Evolutionary conservation across 441 rosid genomes (phyloP).

Genomic region (Corymbia citriodora): DNA sequence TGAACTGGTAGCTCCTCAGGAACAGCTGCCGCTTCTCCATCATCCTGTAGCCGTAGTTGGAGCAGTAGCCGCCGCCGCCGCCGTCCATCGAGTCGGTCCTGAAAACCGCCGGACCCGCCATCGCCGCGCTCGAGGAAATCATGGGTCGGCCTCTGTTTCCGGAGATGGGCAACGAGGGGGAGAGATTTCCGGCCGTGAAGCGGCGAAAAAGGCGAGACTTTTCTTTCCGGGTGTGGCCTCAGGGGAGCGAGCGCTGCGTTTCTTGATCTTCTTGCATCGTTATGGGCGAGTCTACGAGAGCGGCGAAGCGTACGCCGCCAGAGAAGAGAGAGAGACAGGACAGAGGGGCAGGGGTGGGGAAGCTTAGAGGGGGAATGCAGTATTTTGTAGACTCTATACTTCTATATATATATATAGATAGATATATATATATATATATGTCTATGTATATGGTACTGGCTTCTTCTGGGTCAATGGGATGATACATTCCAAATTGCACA

Average conservation of each 20-base stretch:
- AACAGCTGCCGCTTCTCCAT: conserved; percentile 79
- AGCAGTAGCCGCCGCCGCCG: conserved; percentile 8
- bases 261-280: neutral
- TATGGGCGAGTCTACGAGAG: neutral
- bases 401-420: neutral
- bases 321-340: neutral
- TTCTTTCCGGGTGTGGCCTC: neutral
- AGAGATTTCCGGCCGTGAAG: neutral
- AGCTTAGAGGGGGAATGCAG: neutral
- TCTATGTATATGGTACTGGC: neutral
- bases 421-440: neutral
- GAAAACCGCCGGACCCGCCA: conserved; percentile 2
- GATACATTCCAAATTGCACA: no score
- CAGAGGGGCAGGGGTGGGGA: neutral
- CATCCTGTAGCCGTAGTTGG: conserved; percentile 14
- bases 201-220: neutral
- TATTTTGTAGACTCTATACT: neutral
- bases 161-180: neutral
- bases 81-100: conserved; percentile 1
- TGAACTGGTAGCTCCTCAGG: conserved; percentile 75
- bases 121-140: neutral
- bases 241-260: neutral
- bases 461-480: neutral
- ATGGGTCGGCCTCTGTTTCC: neutral
- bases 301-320: neutral